A percentile compares a stretch with the other conserved stretches of the same genome.
Evolutionary conservation across 345 rosid genomes (phyloP).

Genomic region (Populus simonii): DNA sequence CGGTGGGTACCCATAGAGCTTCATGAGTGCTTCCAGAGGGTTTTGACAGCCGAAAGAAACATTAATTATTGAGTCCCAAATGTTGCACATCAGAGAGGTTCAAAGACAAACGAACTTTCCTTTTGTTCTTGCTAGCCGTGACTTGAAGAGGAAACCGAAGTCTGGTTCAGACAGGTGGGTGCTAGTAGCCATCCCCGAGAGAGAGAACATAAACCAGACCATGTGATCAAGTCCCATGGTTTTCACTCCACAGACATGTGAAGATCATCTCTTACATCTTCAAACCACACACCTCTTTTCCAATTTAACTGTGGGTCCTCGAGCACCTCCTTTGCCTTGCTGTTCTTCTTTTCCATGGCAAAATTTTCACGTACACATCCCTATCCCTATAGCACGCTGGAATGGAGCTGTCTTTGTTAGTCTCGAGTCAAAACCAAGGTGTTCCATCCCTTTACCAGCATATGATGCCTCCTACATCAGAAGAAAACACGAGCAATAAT

Average conservation of each 20-base stretch:
- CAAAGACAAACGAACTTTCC: conserved; percentile 4
- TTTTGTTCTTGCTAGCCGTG: conserved; percentile 15
- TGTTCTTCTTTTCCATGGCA: not conserved
- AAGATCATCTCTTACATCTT: conserved; percentile 15
- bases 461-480: not conserved
- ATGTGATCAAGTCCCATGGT: conserved; percentile 1
- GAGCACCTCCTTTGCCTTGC: not conserved
- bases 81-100: conserved; percentile 17
- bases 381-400: not conserved
- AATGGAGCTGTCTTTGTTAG: no score
- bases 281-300: conserved; percentile 8
- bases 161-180: conserved; percentile 26
- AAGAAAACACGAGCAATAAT: not conserved
- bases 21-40: not conserved
- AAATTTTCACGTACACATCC: not conserved
- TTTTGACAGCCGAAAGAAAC: not conserved
- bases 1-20: conserved; percentile 7
- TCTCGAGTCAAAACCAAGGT: not conserved
- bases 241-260: conserved; percentile 31
- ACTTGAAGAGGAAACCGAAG: conserved; percentile 21
- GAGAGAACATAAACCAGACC: not conserved
- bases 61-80: conserved; percentile 27
- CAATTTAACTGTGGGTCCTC: not conserved
- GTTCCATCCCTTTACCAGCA: not conserved
- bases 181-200: conserved; percentile 6